Conservation (phyloP, 116 monocot genomes). For the Cymodocea nodosa region DNA sequence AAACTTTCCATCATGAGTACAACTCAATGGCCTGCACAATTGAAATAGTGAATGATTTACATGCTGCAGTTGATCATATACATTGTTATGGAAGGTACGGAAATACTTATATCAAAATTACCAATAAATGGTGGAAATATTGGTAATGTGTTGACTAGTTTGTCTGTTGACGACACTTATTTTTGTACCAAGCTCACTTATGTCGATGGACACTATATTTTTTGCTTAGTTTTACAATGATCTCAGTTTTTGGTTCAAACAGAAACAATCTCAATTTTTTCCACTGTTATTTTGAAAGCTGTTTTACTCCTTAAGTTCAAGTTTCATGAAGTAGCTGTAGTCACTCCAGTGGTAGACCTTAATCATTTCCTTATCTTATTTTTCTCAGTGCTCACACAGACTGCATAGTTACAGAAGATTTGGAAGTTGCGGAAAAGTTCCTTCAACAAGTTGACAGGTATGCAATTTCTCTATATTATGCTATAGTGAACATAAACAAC, state of each 20-base stretch:
- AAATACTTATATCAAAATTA: not conserved
- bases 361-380: not conserved
- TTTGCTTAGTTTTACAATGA: not conserved
- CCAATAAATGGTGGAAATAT: too few species aligned
- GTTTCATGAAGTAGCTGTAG: not conserved
- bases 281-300: not conserved
- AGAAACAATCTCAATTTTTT: not conserved
- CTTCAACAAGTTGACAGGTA: conserved; percentile 85
- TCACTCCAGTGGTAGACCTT: not conserved
- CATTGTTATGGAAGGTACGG: conserved; percentile 74
- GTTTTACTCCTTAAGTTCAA: too few species aligned
- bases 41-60: conserved; percentile 80
- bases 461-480: not conserved
- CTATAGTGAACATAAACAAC: too few species aligned
- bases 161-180: too few species aligned
- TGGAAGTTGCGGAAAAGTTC: conserved; percentile 58
- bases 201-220: not conserved
- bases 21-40: conserved; percentile 81
- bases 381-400: conserved; percentile 84
- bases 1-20: conserved; percentile 79
- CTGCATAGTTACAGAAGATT: conserved; percentile 70
- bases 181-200: too few species aligned
- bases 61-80: conserved; percentile 83
- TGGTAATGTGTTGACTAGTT: too few species aligned
- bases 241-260: not conserved